phyloP scores from a whole-genome alignment of 2,329 filamentous ascomycete species.

The Cladophialophora carrionii region DNA sequence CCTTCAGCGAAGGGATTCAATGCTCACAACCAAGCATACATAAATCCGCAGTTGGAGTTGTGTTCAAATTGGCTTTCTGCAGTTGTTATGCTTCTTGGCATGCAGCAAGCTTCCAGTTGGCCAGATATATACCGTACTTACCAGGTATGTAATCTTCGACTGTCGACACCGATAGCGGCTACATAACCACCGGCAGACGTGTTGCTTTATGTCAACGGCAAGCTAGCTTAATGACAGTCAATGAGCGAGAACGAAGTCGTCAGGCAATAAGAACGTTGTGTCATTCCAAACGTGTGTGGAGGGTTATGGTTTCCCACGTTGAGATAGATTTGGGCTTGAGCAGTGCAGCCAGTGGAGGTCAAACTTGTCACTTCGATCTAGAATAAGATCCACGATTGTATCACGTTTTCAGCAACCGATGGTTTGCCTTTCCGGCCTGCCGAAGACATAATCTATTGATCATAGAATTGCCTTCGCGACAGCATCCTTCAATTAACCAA shows the following conservation, averaged over 20 bases:
- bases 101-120: background rate
- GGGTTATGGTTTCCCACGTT: background rate
- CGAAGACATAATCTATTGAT: background rate
- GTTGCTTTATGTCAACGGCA: no score
- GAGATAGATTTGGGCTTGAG: background rate
- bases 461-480: background rate
- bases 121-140: no score
- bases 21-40: no score
- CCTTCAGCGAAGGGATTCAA: no score
- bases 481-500: background rate
- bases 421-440: no score
- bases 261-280: background rate
- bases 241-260: background rate
- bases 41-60: no score
- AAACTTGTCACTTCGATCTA: background rate
- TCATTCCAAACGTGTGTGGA: background rate
- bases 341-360: background rate
- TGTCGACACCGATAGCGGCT: no score
- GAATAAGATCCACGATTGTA: background rate
- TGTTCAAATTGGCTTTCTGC: background rate
- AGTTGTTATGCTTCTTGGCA: constrained; percentile 17
- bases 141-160: no score
- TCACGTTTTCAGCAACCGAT: no score
- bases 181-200: no score
- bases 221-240: no score